Base-by-base conservation (phyloP, 805 yeast genomes). In the Deakozyma indianensis region DNA sequence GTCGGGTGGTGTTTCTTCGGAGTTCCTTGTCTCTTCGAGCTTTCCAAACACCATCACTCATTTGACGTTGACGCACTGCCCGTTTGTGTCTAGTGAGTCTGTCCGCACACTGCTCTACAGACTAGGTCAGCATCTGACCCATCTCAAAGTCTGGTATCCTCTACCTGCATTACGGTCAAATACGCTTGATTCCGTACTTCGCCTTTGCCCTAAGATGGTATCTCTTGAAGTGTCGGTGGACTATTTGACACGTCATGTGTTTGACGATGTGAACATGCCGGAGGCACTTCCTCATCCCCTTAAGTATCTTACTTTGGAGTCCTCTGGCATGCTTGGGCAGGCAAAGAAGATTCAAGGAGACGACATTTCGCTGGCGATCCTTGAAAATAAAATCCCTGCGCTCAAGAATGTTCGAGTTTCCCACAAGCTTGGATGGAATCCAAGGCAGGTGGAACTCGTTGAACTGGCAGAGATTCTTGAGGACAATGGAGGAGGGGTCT, bases 1-100 rank as follows among this genome's bases (percentile, higher is more conserved):
- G 2, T 79, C 94, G 41, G 98, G 98, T 2, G 96, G 96, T 2
- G 77, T 90, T 2, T 75, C 94, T 1, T 83, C 87, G 55, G 82
- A 77, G 41, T 90, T 90, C 60, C 67, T 92, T 14, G 64, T 71
- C 38, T 72, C 72, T 25, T 77, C 92, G 1, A 58, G 63, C n/a
- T 80, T 92, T 57, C 97, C 97, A 0, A 41, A 57, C 1, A 74
- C 88, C 1, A 78, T 90, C 35, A 75, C 75, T 2, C 73, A 75
- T 20, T 64, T 90, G 43, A 88, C 85, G 51, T 71, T 90, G 56
- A 81, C 94, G 0, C 94, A 85, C 60, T 90, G 97, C 63, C 96
- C 97, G 0, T 68, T 73, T 43, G 66, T 90, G 18, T 73, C 73
- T 38, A 83, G 81, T 22, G 70, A 67, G 43, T 77, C 94, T 0